Evolutionary conservation across 1,139 yeast species (phyloP).

Genomic region (Candida sp.): DNA sequence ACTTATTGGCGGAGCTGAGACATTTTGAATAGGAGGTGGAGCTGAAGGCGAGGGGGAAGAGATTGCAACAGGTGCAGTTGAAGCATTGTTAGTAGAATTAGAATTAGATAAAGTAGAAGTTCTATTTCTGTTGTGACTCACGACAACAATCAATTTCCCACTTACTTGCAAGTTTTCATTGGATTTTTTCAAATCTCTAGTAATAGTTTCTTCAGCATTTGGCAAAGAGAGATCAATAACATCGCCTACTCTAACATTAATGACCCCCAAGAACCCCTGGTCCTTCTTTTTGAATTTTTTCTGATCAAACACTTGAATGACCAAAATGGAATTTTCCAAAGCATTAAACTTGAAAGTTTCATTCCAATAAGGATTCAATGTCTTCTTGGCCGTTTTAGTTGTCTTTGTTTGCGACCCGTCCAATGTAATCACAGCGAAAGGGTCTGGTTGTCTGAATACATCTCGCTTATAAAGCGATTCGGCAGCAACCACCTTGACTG

Average conservation of each 20-base stretch:
- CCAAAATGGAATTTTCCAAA: conserved; percentile 80
- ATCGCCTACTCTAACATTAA: conserved; percentile 87
- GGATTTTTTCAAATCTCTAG: conserved; percentile 87
- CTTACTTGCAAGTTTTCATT: conserved; percentile 90
- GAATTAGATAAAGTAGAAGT: conserved; percentile 6
- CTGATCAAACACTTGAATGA: conserved; percentile 94
- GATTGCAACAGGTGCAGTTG: conserved; percentile 7
- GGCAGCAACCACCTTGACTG: conserved; percentile 88
- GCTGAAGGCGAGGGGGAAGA: conserved; percentile 4
- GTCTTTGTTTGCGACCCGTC: conserved; percentile 97
- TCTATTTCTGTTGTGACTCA: conserved; percentile 40
- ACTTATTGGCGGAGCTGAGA: conserved; percentile 10
- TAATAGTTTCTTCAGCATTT: conserved; percentile 77
- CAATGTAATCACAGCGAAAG: conserved; percentile 94
- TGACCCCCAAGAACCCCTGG: conserved; percentile 98
- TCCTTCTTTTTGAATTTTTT: conserved; percentile 97
- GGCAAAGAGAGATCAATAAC: conserved; percentile 68
- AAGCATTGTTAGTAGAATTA: conserved; percentile 11
- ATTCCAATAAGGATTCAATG: conserved; percentile 97
- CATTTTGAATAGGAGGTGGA: conserved; percentile 4
- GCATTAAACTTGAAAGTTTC: conserved; percentile 81
- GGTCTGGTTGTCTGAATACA: conserved; percentile 94
- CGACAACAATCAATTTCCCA: conserved; percentile 83
- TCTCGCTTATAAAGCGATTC: conserved; percentile 95
- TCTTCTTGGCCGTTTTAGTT: conserved; percentile 89